Evolutionary conservation across 768 basidiomycete species (phyloP), one percentile per base, ranked within the genome.

Genomic region (Boletus pseudopeckii): DNA sequence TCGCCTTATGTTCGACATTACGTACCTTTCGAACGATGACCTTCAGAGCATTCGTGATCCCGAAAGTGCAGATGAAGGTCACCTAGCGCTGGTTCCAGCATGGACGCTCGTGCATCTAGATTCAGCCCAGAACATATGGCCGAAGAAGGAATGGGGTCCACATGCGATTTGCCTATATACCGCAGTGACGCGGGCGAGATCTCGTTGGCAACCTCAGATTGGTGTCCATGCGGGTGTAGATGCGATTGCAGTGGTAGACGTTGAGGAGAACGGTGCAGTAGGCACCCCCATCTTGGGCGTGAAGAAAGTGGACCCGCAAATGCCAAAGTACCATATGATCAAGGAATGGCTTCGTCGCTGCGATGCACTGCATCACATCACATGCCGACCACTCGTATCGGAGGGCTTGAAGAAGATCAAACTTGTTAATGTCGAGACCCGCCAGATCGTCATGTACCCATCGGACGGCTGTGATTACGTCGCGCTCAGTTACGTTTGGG

Each of bases 101-200:
- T 49, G 48, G 48, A 49, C 48, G 14, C 48, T 49, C 18, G 48
- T 49, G 15, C 48, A 49, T 30, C 48, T 49, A 17, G 48, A 49
- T 30, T 39, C 48, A 5, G 38, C 28, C 5, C 48, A 44, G 24
- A 9, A 43, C 1, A 28, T 30, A 22, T 44, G 48, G 48, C 38
- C 47, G 24, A 48, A 40, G 36, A 28, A 39, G 26, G 47, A 48
- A 20, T 48, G 47, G 36, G 47, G 36, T 33, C 26, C 36, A 24
- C 47, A 48, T 26, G 24, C 24, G 8, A 9, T 48, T 11, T 48
- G 36, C 36, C 1, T 49, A 20, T 49, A 49, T 30, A 49, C 48
- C 7, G 48, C 48, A 17, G 38, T 49, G 18, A 49, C 48, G 15
- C 48, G 48, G 39, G 48, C 38, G 28, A 49, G 4, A 45, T 49